Base-by-base conservation (phyloP, 176 grass and related monocot genomes). In the Eleusine coracana region DNA sequence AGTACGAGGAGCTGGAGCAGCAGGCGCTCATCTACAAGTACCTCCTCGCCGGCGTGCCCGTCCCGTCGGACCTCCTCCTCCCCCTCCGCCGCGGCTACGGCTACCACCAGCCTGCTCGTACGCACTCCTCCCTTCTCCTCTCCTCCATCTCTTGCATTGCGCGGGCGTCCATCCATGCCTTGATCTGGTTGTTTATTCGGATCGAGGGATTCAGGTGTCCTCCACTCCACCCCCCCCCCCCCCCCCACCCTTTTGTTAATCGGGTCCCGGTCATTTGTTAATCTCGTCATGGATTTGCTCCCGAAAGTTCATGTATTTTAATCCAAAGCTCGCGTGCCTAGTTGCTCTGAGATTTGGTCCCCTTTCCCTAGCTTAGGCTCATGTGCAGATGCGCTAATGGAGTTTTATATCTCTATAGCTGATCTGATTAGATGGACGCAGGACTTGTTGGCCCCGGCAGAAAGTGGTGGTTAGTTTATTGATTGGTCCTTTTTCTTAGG, bases 11-110 rank as follows among this genome's bases (percentile, higher is more conserved):
- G 96, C 82, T 98, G 68, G 88, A 95, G 88, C 88, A 89, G 36
- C 96, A 98, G 78, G 92, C 87, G 66, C 96, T 95, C 49, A 89
- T 98, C 10, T 95, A 89, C 86, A 95, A 98, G 91, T 89, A 98
- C 88, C 86, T 98, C 66, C 84, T 91, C 44, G 88, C 90, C 70
- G 96, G 96, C 49, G 92, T 91, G 15, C 89, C 96, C 54, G 77
- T 98, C 60, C 96, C 96, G 59, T 76, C 73, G 85, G 90, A 98
- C 74, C 96, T 98, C 55, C 87, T 98, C 58, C 75, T 91, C 66
- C 82, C 87, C 8, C 77, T 98, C 65, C 89, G 92, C 67, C 88
- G 89, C 25, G 92, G 91, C 64, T 88, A 91, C 70, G 92, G 82
- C 76, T 95, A 88, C 88, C 86, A 88, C 87, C 86, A 87, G 44